phyloP scores from a whole-genome alignment of 208 protist genomes.

The Wallacemonas sp. region DNA sequence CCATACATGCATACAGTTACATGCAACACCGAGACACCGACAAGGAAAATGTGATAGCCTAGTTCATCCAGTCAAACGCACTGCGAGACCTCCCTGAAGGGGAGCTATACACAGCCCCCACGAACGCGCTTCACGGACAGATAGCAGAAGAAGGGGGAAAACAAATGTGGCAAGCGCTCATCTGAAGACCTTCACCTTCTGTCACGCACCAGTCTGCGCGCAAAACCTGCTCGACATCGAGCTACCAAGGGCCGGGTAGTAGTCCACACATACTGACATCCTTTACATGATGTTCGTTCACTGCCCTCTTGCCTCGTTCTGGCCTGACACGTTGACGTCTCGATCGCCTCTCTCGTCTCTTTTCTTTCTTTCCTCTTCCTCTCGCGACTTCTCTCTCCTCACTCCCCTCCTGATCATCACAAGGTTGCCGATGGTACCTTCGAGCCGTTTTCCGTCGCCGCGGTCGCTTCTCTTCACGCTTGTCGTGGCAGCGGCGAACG shows the following conservation, averaged over 20 bases:
- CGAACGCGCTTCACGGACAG: too few species aligned
- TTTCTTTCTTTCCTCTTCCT: constrained; percentile 21
- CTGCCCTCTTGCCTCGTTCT: too few species aligned
- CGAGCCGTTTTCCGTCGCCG: too few species aligned
- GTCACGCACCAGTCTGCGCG: background rate
- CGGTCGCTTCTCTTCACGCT: background rate
- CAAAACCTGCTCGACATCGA: too few species aligned
- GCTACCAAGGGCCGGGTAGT: too few species aligned
- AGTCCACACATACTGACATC: too few species aligned
- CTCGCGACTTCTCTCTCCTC: background rate
- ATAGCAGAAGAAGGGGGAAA: constrained; percentile 7
- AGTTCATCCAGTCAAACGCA: too few species aligned
- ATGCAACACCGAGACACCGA: background rate
- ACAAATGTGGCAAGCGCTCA: background rate
- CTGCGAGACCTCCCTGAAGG: too few species aligned
- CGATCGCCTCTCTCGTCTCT: constrained; percentile 6
- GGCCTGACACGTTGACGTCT: too few species aligned
- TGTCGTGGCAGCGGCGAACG: background rate
- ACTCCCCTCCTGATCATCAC: background rate
- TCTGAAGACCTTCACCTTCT: background rate
- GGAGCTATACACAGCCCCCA: too few species aligned
- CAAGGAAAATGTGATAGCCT: background rate
- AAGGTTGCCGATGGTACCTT: too few species aligned
- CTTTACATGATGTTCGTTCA: too few species aligned
- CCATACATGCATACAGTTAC: background rate